Base-by-base conservation (phyloP, 2,329 filamentous ascomycete genomes). In the Bipolaris bicolor region DNA sequence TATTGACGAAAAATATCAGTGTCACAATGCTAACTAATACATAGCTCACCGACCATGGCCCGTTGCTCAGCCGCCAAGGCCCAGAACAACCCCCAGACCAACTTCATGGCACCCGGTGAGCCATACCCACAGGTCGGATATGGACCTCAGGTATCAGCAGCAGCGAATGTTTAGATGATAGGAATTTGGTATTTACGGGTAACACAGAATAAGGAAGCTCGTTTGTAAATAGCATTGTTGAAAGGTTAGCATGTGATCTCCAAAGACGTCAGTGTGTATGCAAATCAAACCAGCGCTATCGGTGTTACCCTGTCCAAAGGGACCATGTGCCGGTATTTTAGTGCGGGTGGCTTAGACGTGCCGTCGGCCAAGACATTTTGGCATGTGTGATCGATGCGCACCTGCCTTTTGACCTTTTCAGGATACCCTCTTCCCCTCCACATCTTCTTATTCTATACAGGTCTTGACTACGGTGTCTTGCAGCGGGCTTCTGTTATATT, bases 31-130 rank as follows among this genome's bases (percentile, higher is more conserved):
- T 67, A 61, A 73, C 26, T n/a, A 43, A 52, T 43, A 7, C 45
- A 41, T 39, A 96, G 93, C 82, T 97, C 93, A 62, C 93, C 95
- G 49, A 99, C 95, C 57, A 99, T 99, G 95, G 95, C 95, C 59
- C 90, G 95, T 75, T 97, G 92, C 84, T 96, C 92, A 48, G 94
- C 91, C 51, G 90, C 93, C 66, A 98, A 97, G 85, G 90, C 89
- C 40, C 71, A 77, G 48, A 81, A 81, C 69, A 80, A 82, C 66
- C 75, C 80, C 24, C 64, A 78, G 56, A 82, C 79, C 29, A 82
- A 82, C 70, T 82, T 82, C 70, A 79, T 82, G 79, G 81, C 81
- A 50, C 79, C 80, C 16, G 80, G 81, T 26, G 75, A 77, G 52
- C 74, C 74, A 29, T 59, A 78, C 47, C 68, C 78, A 39, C 78